Percentiles rank a stretch among this genome's conserved stretches.
Conservation (phyloP, 345 rosid genomes). For the Citrus inodora region DNA sequence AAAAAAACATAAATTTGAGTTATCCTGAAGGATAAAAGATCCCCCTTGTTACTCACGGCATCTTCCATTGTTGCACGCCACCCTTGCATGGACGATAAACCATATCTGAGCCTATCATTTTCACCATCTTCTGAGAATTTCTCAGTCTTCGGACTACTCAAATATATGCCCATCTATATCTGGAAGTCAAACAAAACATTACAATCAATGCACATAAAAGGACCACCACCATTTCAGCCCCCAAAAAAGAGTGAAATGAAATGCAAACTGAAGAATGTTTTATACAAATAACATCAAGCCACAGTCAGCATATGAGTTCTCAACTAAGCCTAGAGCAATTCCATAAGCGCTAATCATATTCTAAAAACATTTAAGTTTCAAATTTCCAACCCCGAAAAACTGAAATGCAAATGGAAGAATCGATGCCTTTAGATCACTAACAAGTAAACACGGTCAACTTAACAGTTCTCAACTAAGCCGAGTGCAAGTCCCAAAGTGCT, state of each 20-base stretch:
- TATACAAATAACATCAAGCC: background rate
- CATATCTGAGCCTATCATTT: conserved; percentile 70
- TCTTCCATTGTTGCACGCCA: conserved; percentile 99
- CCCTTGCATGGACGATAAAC: conserved; percentile 98
- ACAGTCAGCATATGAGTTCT: background rate
- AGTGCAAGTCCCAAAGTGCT: too few species aligned
- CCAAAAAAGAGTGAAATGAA: background rate
- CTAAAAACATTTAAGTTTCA: background rate
- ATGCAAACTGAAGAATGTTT: background rate
- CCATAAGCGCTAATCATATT: background rate
- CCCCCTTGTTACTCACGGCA: conserved; percentile 65
- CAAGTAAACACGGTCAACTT: too few species aligned
- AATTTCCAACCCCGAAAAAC: background rate
- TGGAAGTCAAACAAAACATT: conserved; percentile 7
- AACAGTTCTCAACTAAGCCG: too few species aligned
- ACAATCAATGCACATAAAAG: background rate
- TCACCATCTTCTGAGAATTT: conserved; percentile 89
- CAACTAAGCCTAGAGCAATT: background rate
- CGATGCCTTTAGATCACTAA: too few species aligned
- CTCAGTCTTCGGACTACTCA: conserved; percentile 94
- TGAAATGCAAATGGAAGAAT: too few species aligned
- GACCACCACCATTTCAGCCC: background rate
- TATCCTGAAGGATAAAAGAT: background rate
- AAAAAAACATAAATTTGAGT: background rate
- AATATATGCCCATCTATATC: conserved; percentile 84